Evolutionary conservation across 2,329 filamentous ascomycete genomes (phyloP), one percentile per base, ranked within the genome.

Genomic region (Talaromyces sp.): DNA sequence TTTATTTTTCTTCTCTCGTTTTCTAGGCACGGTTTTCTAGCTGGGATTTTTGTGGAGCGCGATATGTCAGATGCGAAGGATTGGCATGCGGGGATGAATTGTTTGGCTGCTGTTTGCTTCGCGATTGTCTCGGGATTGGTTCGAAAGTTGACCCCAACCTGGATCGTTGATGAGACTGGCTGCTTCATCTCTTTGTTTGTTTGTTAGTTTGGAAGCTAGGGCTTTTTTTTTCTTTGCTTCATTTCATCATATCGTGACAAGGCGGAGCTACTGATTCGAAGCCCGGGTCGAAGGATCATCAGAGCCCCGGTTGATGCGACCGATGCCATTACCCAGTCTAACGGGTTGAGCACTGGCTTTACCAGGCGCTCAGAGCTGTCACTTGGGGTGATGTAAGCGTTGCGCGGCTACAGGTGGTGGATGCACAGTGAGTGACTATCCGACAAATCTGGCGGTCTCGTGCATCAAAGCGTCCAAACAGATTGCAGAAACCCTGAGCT

Each of bases 401-500:
- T 48, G 19, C 47, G 27, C 44, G 36, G 55, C 57, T 56, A 52
- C 37, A 41, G 36, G 36, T 11, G 36, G 60, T 53, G 53, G 49
- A 46, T 47, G 52, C 53, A 29, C 39, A 49, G 51, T 47, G 37
- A 19, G 47, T 49, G 43, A 32, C 19, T 42, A 46, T 35, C 35
- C 49, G 52, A 52, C 43, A 29, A 55, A 57, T 61, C 45, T 20
- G 35, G 22, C 41, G 32, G 24, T 44, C 6, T 17, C 13, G 37
- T 41, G 49, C 35, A 61, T 51, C 55, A 55, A 61, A 55, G 61
- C 59, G 52, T 17, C 57, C 55, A 58, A 51, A 40, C 49, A 52
- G 10, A 13, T 9, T 14, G 43, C 13, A 55, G 56, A n/a, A n/a
- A n/a, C n/a, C 50, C 56, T 61, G 59, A 62, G 60, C 59, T 54